phyloP scores from a whole-genome alignment of 768 basidiomycete species.

The Tulasnella sp. region DNA sequence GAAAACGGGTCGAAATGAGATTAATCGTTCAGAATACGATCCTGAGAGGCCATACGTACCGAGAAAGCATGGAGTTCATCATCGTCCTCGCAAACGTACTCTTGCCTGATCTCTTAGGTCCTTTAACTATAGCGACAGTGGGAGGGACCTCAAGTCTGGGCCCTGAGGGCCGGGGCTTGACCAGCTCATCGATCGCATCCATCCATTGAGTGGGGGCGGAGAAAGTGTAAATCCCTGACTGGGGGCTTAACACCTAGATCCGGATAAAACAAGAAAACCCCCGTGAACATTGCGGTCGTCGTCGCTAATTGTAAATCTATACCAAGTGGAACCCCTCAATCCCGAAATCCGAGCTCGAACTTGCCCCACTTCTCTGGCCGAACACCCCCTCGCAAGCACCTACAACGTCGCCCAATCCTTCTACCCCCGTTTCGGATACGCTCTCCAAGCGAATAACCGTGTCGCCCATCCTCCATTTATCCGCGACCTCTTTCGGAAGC shows the following conservation, averaged over 20 bases:
- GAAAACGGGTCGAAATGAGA: slow-evolving; percentile 8
- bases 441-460: slow-evolving; percentile 57
- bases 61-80: slow-evolving; percentile 60
- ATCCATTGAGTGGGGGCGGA: slow-evolving; percentile 41
- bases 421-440: slow-evolving; percentile 49
- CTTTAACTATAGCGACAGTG: slow-evolving; percentile 62
- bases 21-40: slow-evolving; percentile 29
- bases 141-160: slow-evolving; percentile 29
- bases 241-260: slow-evolving; percentile 30
- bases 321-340: slow-evolving; percentile 45
- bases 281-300: slow-evolving; percentile 43
- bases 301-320: slow-evolving; percentile 38
- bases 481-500: slow-evolving; percentile 26
- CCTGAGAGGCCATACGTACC: slow-evolving; percentile 38
- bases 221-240: slow-evolving; percentile 36
- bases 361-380: slow-evolving; percentile 38
- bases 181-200: slow-evolving; percentile 31
- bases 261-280: background rate
- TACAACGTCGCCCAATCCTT: slow-evolving; percentile 62
- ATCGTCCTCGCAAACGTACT: slow-evolving; percentile 78
- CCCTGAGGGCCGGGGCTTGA: background rate
- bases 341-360: slow-evolving; percentile 29
- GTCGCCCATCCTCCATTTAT: slow-evolving; percentile 31
- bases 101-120: slow-evolving; percentile 84
- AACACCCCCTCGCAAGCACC: slow-evolving; percentile 53